A percentile compares a stretch with the other conserved stretches of the same genome.
Evolutionary conservation across 768 basidiomycete genomes (phyloP).

Genomic region (Megacollybia marginata): DNA sequence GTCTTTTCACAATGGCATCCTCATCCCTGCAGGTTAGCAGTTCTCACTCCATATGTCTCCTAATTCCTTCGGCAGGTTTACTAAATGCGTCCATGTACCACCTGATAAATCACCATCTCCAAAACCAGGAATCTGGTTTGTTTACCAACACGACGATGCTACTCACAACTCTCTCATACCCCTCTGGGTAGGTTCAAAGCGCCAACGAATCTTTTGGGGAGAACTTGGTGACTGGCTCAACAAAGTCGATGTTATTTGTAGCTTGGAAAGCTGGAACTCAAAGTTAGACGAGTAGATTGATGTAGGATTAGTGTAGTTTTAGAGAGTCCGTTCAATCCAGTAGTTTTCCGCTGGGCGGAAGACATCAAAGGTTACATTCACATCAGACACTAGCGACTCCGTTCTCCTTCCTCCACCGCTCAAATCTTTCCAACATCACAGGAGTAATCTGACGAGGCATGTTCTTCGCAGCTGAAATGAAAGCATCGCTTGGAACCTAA

Average conservation of each 20-base stretch:
- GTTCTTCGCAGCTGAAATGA: slow-evolving; percentile 62
- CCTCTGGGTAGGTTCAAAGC: slow-evolving; percentile 23
- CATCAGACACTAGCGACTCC: slow-evolving; percentile 1
- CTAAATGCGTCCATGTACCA: not conserved
- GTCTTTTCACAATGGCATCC: slow-evolving; percentile 48
- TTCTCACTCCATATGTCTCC: too few relatives aligned
- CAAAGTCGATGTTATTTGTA: slow-evolving; percentile 18
- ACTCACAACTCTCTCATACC: slow-evolving; percentile 35
- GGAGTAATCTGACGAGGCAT: slow-evolving; percentile 83
- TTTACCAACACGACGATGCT: slow-evolving; percentile 23
- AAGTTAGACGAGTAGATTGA: too few relatives aligned
- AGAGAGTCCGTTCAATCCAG: too few relatives aligned
- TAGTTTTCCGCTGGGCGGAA: too few relatives aligned
- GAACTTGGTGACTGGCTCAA: slow-evolving; percentile 30
- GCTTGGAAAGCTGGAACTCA: too few relatives aligned
- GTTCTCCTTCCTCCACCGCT: slow-evolving; percentile 44
- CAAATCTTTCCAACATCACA: slow-evolving; percentile 63
- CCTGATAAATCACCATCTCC: not conserved
- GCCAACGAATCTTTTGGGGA: slow-evolving; percentile 33
- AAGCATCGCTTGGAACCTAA: slow-evolving; percentile 71
- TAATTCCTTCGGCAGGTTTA: too few relatives aligned
- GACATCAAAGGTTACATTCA: too few relatives aligned
- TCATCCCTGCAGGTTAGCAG: slow-evolving; percentile 30
- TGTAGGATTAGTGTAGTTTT: too few relatives aligned
- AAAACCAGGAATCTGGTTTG: slow-evolving; percentile 36